Evolutionary conservation across 1,284 basidiomycete species (phyloP), one percentile per base, ranked within the genome.

Genomic region (Gymnopus androsaceus): DNA sequence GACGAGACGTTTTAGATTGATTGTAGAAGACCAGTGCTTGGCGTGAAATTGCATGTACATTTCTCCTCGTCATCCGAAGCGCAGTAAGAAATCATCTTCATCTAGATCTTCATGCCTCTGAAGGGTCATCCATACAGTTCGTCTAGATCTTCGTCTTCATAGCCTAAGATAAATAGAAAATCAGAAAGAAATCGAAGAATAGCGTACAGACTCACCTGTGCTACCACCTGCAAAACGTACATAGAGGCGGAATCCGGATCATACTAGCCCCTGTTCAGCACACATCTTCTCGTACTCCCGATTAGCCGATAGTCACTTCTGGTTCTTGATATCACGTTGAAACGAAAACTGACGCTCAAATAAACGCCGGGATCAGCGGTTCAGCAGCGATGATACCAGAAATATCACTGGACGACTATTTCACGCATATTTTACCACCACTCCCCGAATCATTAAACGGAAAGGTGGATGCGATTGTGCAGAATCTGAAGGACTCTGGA

Each of bases 221-320:
- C 61, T 68, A 2, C 83, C 84, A 12, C 82, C 21, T 74, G 73
- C 5, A 87, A 60, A 34, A 88, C 61, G n/a, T 73, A 72, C 46
- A 81, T 76, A 4, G 88, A 64, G 3, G 78, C n/a, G n/a, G n/a
- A n/a, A n/a, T n/a, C n/a, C n/a, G n/a, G n/a, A n/a, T n/a, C n/a
- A n/a, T n/a, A n/a, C n/a, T n/a, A n/a, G n/a, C n/a, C n/a, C n/a
- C n/a, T n/a, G n/a, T n/a, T n/a, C n/a, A n/a, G n/a, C n/a, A n/a
- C n/a, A n/a, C n/a, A n/a, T n/a, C n/a, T n/a, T n/a, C n/a, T n/a
- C n/a, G n/a, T n/a, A n/a, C n/a, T n/a, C n/a, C n/a, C n/a, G n/a
- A n/a, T n/a, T n/a, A n/a, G n/a, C n/a, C n/a, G n/a, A n/a, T n/a
- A n/a, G n/a, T n/a, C n/a, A n/a, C n/a, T n/a, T n/a, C n/a, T n/a